Percentiles rank a stretch among this genome's conserved stretches.
Conservation (phyloP, 2,329 filamentous ascomycete genomes). For the Colletotrichum ledebouriae region DNA sequence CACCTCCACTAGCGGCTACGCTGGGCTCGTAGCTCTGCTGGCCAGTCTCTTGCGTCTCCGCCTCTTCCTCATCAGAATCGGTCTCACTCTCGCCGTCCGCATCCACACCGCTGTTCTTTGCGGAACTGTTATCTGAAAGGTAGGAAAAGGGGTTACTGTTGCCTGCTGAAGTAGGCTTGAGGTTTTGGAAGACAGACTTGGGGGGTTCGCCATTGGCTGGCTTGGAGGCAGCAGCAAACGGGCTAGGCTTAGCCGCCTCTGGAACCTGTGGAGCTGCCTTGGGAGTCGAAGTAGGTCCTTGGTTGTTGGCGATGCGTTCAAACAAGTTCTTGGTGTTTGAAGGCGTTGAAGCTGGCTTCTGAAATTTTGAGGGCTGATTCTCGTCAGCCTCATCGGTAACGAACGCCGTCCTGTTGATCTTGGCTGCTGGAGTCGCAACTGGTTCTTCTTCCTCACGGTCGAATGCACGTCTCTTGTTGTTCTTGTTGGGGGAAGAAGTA, state of each 20-base stretch:
- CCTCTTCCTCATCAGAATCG: slow-evolving; percentile 56
- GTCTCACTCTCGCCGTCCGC: slow-evolving; percentile 62
- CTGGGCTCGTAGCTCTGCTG: slow-evolving; percentile 60
- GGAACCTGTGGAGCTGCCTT: slow-evolving; percentile 49
- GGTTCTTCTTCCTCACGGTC: slow-evolving; percentile 55
- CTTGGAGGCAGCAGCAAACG: slow-evolving; percentile 52
- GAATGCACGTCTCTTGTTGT: slow-evolving; percentile 64
- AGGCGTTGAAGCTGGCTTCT: slow-evolving; percentile 59
- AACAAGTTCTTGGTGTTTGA: slow-evolving; percentile 70
- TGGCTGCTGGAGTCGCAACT: slow-evolving; percentile 54
- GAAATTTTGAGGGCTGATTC: slow-evolving; percentile 64
- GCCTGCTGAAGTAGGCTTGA: slow-evolving; percentile 51
- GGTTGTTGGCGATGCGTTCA: slow-evolving; percentile 69
- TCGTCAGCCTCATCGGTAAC: slow-evolving; percentile 59
- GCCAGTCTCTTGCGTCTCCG: slow-evolving; percentile 58
- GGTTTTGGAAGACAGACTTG: slow-evolving; percentile 58
- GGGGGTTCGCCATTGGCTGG: slow-evolving; percentile 54
- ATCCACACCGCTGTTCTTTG: slow-evolving; percentile 66
- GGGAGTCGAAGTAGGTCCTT: slow-evolving; percentile 49
- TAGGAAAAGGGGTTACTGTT: slow-evolving; percentile 75
- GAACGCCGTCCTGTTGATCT: slow-evolving; percentile 67
- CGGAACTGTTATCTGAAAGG: slow-evolving; percentile 68
- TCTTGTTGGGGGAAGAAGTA: slow-evolving; percentile 52
- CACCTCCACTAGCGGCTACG: slow-evolving; percentile 57
- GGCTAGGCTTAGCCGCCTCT: slow-evolving; percentile 49